Evolutionary conservation across 352 stramenopile species (phyloP).

Genomic region (Pythium folliculosum): DNA sequence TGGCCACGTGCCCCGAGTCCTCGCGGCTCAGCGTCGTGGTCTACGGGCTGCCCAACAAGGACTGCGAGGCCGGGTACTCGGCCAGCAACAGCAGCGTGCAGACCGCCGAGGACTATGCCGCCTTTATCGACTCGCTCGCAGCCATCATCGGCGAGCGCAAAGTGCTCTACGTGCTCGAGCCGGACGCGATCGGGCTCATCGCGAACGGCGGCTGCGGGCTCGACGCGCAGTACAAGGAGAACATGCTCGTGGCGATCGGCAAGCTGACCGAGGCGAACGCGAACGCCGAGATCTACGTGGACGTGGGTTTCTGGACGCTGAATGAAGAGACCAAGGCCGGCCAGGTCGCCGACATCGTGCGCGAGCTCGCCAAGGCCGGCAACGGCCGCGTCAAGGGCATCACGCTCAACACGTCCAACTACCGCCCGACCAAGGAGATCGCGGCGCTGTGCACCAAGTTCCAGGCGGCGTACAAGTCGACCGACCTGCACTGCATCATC

Average conservation of each 20-base stretch:
- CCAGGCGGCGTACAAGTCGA: conserved; percentile 48
- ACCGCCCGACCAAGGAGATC: conserved; percentile 57
- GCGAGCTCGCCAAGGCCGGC: conserved; percentile 35
- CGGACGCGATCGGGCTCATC: conserved; percentile 57
- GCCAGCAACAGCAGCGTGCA: conserved; percentile 33
- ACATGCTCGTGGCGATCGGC: conserved; percentile 45
- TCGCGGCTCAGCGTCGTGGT: conserved; percentile 59
- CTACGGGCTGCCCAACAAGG: conserved; percentile 77
- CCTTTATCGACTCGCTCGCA: conserved; percentile 48
- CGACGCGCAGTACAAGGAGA: conserved; percentile 44
- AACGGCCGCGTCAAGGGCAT: conserved; percentile 47
- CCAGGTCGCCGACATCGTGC: conserved; percentile 13
- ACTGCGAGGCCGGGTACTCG: conserved; percentile 63
- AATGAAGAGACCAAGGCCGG: conserved; percentile 9
- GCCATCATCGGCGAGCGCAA: conserved; percentile 47
- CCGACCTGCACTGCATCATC: conserved; percentile 50
- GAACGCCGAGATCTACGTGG: conserved; percentile 66
- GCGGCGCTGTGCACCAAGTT: conserved; percentile 53
- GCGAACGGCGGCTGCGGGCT: conserved; percentile 45
- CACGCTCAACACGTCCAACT: conserved; percentile 77
- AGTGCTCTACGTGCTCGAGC: conserved; percentile 73
- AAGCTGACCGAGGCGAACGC: conserved; percentile 42
- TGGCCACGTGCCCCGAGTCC: conserved; percentile 40
- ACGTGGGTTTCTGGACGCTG: conserved; percentile 65
- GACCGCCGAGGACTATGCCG: conserved; percentile 43